Evolutionary conservation across 768 basidiomycete genomes (phyloP).

Genomic region (Naematelia encephala): DNA sequence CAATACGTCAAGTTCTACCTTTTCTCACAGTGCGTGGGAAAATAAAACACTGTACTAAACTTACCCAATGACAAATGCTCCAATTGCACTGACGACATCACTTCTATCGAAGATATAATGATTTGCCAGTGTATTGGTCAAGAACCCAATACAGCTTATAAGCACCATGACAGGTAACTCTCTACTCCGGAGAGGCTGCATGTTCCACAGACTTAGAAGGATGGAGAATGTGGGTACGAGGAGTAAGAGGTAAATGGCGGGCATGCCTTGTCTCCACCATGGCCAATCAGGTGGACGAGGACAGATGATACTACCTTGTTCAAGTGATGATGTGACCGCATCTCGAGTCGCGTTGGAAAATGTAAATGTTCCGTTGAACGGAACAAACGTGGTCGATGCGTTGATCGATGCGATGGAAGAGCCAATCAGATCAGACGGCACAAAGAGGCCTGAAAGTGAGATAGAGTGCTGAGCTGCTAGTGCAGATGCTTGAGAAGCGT

Average conservation of each 20-base stretch:
- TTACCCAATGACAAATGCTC: slow-evolving; percentile 42
- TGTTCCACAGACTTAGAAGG: slow-evolving; percentile 68
- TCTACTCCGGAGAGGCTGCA: slow-evolving; percentile 69
- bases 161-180: slow-evolving; percentile 78
- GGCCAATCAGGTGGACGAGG: slow-evolving; percentile 63
- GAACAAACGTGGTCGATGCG: slow-evolving; percentile 49
- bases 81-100: slow-evolving; percentile 39
- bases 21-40: background rate
- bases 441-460: slow-evolving; percentile 65
- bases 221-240: slow-evolving; percentile 52
- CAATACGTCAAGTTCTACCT: slow-evolving; percentile 47
- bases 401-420: slow-evolving; percentile 62
- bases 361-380: slow-evolving; percentile 46
- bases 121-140: slow-evolving; percentile 76
- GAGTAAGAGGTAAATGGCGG: slow-evolving; percentile 58
- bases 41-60: background rate
- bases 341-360: slow-evolving; percentile 41
- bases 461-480: slow-evolving; percentile 58
- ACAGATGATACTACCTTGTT: slow-evolving; percentile 59
- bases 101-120: slow-evolving; percentile 64
- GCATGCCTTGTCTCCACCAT: slow-evolving; percentile 81
- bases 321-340: slow-evolving; percentile 52
- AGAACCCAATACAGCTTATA: slow-evolving; percentile 63
- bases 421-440: slow-evolving; percentile 55
- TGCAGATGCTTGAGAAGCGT: slow-evolving; percentile 51